Base-by-base conservation (phyloP, 352 stramenopile genomes). In the Phytophthora pini region DNA sequence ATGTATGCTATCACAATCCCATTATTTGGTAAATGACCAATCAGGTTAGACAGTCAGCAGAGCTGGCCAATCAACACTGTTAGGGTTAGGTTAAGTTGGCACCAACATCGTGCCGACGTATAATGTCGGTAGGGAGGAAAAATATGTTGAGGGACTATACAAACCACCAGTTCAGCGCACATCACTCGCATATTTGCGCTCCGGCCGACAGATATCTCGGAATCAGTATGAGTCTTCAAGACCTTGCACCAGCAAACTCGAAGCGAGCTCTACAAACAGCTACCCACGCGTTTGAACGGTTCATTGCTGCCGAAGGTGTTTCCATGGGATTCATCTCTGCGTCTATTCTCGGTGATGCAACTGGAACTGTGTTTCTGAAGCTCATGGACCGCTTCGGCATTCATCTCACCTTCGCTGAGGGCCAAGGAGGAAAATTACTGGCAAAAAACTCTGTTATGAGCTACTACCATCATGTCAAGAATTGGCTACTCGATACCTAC, bases 381-480 rank as follows among this genome's bases (percentile, higher is more conserved):
- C 29, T 71, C 5, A 55, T 68, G 51, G 45, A 64, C 26, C 49
- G 39, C 5, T 65, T 55, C 56, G 57, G 26, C 8, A 9, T 62
- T 13, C 29, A 69, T 49, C 20, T 73, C 2, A 32, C 41, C 1
- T 64, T 64, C 34, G 43, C 32, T 13, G 45, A 58, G 1, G 46
- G 57, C 3, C 13, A 38, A 9, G 32, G 3, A 7, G 48, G 54
- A 1, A 49, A 65, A 22, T 39, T 22, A 2, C 38, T 64, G 0
- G 47, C 58, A 11, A 12, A 44, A 15, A 68, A 65, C 32, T 61
- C 52, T 0, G 34, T 69, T 0, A 65, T 69, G 53, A 50, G 45
- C 26, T 73, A 68, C 59, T 69, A 65, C 12, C 41, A 48, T 0
- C 58, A 69, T 15, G 58, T 65, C 4, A 73, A 68, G 17, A 64